phyloP scores from a whole-genome alignment of 116 monocot species.

The Cymodocea nodosa region DNA sequence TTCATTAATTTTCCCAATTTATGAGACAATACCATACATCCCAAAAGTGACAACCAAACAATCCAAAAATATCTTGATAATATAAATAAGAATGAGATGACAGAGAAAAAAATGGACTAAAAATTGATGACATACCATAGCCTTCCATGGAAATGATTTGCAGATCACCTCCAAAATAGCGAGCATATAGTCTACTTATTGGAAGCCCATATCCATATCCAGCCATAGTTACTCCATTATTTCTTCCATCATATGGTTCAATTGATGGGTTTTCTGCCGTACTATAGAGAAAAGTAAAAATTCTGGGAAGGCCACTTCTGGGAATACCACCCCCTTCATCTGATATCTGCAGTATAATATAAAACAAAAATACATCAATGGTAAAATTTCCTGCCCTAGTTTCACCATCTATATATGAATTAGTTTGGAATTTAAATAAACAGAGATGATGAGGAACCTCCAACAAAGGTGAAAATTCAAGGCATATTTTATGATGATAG shows the following conservation, averaged over 20 bases:
- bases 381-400: background rate
- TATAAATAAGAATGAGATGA: too few relatives aligned
- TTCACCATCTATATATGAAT: too few relatives aligned
- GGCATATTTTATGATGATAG: too few relatives aligned
- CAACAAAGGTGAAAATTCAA: too few relatives aligned
- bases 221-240: slow-evolving; percentile 64
- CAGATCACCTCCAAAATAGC: slow-evolving; percentile 97
- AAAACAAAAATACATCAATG: background rate
- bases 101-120: too few relatives aligned
- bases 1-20: too few relatives aligned
- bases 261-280: slow-evolving; percentile 72
- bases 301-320: slow-evolving; percentile 88
- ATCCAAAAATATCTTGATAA: too few relatives aligned
- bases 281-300: slow-evolving; percentile 92
- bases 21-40: too few relatives aligned
- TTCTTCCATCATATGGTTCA: slow-evolving; percentile 23
- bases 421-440: too few relatives aligned
- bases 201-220: slow-evolving; percentile 93
- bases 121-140: slow-evolving; percentile 46
- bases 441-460: too few relatives aligned
- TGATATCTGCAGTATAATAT: slow-evolving; percentile 48
- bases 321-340: slow-evolving; percentile 99
- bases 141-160: slow-evolving; percentile 99
- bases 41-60: too few relatives aligned
- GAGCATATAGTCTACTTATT: slow-evolving; percentile 92